These are phyloP conservation scores for Aspergillus taichungensis DNA, from an alignment of 495 filamentous ascomycete species.

Conservation along the genomic window DNA sequence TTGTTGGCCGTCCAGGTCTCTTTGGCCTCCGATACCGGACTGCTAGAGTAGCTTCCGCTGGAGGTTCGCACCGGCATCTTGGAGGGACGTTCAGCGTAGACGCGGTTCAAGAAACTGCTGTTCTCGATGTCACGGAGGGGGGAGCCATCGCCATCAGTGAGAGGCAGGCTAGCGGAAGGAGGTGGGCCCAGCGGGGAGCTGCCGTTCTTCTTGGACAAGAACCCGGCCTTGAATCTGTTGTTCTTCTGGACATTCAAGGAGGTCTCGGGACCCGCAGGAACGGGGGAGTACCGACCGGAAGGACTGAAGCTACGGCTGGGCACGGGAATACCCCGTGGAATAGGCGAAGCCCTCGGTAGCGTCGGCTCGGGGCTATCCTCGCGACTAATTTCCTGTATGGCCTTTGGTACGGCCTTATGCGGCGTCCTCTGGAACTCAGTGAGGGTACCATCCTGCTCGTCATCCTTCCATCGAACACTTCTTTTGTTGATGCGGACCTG, in stretches of 20 bases:
- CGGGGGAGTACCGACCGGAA: slow-evolving; percentile 20
- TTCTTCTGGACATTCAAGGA: slow-evolving; percentile 42
- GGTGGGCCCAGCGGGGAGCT: slow-evolving; percentile 57
- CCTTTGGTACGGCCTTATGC: slow-evolving; percentile 41
- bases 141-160: slow-evolving; percentile 52
- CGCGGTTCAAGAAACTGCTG: slow-evolving; percentile 49
- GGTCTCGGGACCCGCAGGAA: slow-evolving; percentile 22
- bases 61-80: slow-evolving; percentile 39
- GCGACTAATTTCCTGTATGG: slow-evolving; percentile 43
- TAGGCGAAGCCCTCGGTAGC: slow-evolving; percentile 36
- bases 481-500: slow-evolving; percentile 56
- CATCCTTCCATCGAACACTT: slow-evolving; percentile 87
- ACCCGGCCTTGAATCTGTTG: slow-evolving; percentile 84
- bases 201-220: slow-evolving; percentile 64
- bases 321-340: slow-evolving; percentile 34
- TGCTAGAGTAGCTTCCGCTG: slow-evolving; percentile 37
- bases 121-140: slow-evolving; percentile 60
- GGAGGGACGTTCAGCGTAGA: slow-evolving; percentile 41
- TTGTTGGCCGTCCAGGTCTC: slow-evolving; percentile 42
- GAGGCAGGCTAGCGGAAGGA: slow-evolving; percentile 48
- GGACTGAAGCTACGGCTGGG: slow-evolving; percentile 33
- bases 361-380: slow-evolving; percentile 23
- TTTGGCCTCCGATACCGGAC: slow-evolving; percentile 31
- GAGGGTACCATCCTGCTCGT: slow-evolving; percentile 72
- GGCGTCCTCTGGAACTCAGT: slow-evolving; percentile 89